Percentiles rank a stretch among this genome's conserved stretches.
phyloP scores from a whole-genome alignment of 768 basidiomycete species.

The Coprinellus micaceus region DNA sequence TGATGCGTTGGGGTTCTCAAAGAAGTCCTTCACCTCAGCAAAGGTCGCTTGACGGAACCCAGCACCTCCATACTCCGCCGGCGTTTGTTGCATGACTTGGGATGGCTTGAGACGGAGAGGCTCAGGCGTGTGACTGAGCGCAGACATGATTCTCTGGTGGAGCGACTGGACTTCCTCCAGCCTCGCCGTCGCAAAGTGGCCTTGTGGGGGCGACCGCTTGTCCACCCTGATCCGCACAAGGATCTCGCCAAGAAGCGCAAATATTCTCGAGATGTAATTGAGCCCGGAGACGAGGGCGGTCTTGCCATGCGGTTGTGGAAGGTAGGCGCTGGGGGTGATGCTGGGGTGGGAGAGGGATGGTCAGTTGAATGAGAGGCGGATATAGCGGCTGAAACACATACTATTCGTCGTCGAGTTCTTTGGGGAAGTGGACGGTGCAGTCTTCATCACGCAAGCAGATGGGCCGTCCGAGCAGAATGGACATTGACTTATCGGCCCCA shows the following conservation, averaged over 20 bases:
- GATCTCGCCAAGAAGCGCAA: constrained; percentile 82
- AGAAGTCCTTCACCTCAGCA: constrained; percentile 86
- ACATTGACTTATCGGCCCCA: constrained; percentile 89
- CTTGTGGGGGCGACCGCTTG: constrained; percentile 80
- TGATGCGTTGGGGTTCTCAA: constrained; percentile 86
- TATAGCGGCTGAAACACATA: constrained; percentile 38
- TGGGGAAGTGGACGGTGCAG: constrained; percentile 84
- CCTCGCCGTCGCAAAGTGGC: constrained; percentile 79
- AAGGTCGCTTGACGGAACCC: constrained; percentile 82
- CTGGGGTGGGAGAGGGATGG: constrained; percentile 37
- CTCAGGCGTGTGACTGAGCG: constrained; percentile 74
- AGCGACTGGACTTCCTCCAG: constrained; percentile 83
- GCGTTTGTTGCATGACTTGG: constrained; percentile 44
- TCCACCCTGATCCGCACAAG: constrained; percentile 83
- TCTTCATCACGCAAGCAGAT: constrained; percentile 88
- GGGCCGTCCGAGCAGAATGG: constrained; percentile 77
- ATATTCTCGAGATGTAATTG: constrained; percentile 83
- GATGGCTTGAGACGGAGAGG: constrained; percentile 65
- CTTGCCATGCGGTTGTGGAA: constrained; percentile 84
- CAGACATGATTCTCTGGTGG: constrained; percentile 69
- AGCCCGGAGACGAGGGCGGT: constrained; percentile 83
- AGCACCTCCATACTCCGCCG: constrained; percentile 61
- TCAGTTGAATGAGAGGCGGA: constrained; percentile 27
- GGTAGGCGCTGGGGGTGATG: constrained; percentile 80
- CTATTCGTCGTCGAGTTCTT: constrained; percentile 89